phyloP scores from a whole-genome alignment of 345 rosid genomes.

The Balakata baccata region DNA sequence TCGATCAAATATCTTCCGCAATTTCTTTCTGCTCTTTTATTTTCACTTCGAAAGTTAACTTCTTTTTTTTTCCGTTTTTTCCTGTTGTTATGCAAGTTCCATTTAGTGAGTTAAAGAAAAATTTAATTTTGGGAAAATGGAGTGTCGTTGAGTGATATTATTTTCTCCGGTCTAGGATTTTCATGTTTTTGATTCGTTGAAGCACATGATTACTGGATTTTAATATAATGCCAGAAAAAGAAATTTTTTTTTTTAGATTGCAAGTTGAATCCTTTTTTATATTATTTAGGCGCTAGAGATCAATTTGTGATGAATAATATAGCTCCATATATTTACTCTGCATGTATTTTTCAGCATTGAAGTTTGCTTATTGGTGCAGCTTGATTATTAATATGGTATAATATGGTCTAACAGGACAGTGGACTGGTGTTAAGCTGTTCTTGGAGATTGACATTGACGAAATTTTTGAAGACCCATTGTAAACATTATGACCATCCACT shows the following conservation, averaged over 20 bases:
- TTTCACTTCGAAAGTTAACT: neutral
- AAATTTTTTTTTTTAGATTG: no score
- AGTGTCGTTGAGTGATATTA: neutral
- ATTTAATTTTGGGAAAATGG: neutral
- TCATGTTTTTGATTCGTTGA: neutral
- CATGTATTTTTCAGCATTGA: constrained; percentile 1
- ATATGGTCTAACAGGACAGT: neutral
- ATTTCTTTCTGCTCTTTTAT: neutral
- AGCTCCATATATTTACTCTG: neutral
- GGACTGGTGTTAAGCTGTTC: constrained; percentile 6
- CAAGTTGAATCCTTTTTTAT: neutral
- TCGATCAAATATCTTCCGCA: neutral
- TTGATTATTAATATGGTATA: neutral
- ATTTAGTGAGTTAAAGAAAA: neutral
- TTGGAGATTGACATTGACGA: constrained; percentile 3
- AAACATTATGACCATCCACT: constrained; percentile 34
- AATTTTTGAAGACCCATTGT: constrained; percentile 4
- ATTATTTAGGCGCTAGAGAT: neutral
- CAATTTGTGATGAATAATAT: neutral
- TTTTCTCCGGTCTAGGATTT: neutral
- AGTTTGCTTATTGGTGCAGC: constrained; percentile 12
- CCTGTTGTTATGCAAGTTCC: neutral
- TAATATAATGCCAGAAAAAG: neutral
- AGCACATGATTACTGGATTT: neutral
- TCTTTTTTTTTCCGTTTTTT: neutral